Base-by-base conservation (phyloP, 129 eudicot genomes). In the Apium graveolens region DNA sequence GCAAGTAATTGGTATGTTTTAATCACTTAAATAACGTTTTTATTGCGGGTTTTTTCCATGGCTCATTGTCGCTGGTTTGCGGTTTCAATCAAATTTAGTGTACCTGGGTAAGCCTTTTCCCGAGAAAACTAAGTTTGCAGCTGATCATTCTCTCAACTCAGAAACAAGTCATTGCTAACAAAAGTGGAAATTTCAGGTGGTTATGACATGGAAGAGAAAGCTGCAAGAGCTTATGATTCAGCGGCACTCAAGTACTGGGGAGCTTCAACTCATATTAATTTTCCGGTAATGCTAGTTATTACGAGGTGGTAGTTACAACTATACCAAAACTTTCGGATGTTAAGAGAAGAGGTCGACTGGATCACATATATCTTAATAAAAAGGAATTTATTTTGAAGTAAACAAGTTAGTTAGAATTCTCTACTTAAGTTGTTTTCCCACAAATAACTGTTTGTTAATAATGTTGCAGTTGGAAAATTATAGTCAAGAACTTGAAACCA, bases 191-290 rank as follows among this genome's bases (percentile, higher is more conserved):
- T 26, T 34, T 80, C 82, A 93, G 98, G 98, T 74, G 98, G 97
- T 8, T 93, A 93, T 89, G 97, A 93, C 73, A 87, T 90, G 88
- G 98, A 93, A 83, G 98, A 93, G 76, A 93, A 93, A 77, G 98
- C 98, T 71, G 98, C 98, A 76, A 89, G 98, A 80, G 92, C 97
- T 77, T 93, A 93, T 77, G 98, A 93, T 89, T 82, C 88, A 76
- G 98, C 98, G 32, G 98, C 98, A 79, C 90, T 93, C 76, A 93
- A 93, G 86, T 93, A 93, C 46, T 93, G 98, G 98, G 98, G 98
- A 83, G 81, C 98, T 81, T 90, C 97, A 14, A 93, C 97, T 46
- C 98, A 93, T 62, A 93, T 91, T 43, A 93, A 93, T 85, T 91
- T 93, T 77, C 89, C 96, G 88, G 97, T 93, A 85, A 18, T 66